Percentiles rank a stretch among this genome's conserved stretches.
Evolutionary conservation across 2,329 filamentous ascomycete genomes (phyloP).

Genomic region (Sordariomycetes sp.): DNA sequence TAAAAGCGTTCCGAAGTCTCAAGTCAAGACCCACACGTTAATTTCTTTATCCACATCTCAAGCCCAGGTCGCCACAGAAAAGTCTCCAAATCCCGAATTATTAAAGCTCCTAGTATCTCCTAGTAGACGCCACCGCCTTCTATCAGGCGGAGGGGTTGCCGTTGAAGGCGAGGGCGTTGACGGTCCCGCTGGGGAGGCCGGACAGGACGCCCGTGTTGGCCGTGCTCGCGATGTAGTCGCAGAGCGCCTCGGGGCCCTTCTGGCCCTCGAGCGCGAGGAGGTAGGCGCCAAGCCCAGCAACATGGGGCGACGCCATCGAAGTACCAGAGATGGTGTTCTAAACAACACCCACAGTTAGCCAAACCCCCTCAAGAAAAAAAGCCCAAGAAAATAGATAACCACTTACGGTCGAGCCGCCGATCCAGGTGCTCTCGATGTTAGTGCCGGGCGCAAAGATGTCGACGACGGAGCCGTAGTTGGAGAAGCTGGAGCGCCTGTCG

Average conservation of each 20-base stretch:
- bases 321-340: constrained; percentile 29
- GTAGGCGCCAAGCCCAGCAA: constrained; percentile 24
- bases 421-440: constrained; percentile 29
- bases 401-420: constrained; percentile 16
- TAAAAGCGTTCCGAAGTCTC: no score
- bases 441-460: constrained; percentile 35
- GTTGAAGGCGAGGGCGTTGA: constrained; percentile 3
- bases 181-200: not conserved
- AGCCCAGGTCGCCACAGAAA: no score
- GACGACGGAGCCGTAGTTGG: constrained; percentile 32
- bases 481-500: constrained; percentile 21
- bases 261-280: constrained; percentile 3
- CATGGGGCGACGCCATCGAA: constrained; percentile 33
- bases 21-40: no score
- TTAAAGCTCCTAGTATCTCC: no score
- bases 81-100: no score
- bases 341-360: not conserved
- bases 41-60: no score
- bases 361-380: no score
- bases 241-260: not conserved
- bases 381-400: no score
- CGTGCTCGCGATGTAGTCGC: not conserved
- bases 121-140: no score
- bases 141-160: not conserved
- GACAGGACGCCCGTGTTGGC: not conserved